Base-by-base conservation (phyloP, 306 rosid species). In the Ceratonia siliqua region DNA sequence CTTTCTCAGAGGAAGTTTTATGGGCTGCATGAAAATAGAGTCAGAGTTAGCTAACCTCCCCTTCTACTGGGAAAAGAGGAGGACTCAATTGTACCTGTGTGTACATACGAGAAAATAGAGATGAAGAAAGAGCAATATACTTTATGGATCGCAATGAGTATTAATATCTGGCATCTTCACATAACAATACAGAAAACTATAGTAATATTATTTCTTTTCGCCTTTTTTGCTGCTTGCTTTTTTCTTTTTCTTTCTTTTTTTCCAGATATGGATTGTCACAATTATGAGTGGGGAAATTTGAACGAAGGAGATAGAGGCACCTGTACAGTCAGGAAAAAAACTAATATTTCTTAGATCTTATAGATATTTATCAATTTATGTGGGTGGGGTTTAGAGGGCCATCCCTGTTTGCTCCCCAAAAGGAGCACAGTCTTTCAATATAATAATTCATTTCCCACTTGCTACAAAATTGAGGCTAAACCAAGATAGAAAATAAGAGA, bases 391-490 rank as follows among this genome's bases (percentile, higher is more conserved):
- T 74, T 73, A 74, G 76, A 84, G 89, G 62, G 81, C 93, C 96
- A 79, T 84, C 84, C 84, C 70, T 74, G 83, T 85, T 87, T 91
- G 97, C 98, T 89, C 98, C 98, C 98, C 88, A 89, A 93, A 93
- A 88, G 92, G 76, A 81, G 82, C 90, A 82, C 94, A 88, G 64
- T 86, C 86, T 84, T 84, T 82, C 79, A 48, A 62, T 79, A 84
- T 75, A 77, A 80, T 83, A 80, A 85, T 82, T 89, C 84, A 76
- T 48, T 78, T 72, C 68, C 55, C 72, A 79, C 73, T 50, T 41
- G 57, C 73, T 14, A 24, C 22, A 15, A 54, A 24, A 10, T 68
- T 50, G 38, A 36, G 48, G 6, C 38, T 33, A 58, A 55, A 50
- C 59, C 41, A 62, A 25, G 71, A 33, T 56, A 61, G 56, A 32